phyloP scores from a whole-genome alignment of 371 early-diverging fungal genomes.

The Parasitella parasitica region DNA sequence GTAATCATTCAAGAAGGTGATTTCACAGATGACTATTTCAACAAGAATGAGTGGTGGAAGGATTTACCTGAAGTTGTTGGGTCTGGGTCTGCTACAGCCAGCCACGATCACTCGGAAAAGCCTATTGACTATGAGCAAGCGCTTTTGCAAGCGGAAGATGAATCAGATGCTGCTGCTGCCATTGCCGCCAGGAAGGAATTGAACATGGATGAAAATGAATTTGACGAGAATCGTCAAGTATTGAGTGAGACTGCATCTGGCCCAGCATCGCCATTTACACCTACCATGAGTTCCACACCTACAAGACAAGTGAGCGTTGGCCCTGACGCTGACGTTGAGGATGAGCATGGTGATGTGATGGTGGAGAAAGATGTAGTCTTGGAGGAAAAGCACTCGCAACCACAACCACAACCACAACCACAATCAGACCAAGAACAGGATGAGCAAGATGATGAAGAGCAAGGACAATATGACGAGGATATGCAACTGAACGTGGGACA shows the following conservation, averaged over 20 bases:
- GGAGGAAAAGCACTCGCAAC: no score
- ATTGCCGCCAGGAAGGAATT: slow-evolving; percentile 67
- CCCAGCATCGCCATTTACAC: neutral
- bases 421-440: neutral
- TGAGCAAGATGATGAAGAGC: slow-evolving; percentile 11
- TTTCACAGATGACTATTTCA: slow-evolving; percentile 74
- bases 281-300: neutral
- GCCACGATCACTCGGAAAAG: slow-evolving; percentile 21
- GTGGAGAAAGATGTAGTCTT: neutral
- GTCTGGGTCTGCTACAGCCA: slow-evolving; percentile 13
- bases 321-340: neutral
- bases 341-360: neutral
- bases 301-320: neutral
- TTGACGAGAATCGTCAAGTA: slow-evolving; percentile 43
- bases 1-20: slow-evolving; percentile 83
- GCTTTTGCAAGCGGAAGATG: slow-evolving; percentile 71
- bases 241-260: neutral
- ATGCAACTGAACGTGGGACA: slow-evolving; percentile 55
- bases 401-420: neutral
- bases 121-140: slow-evolving; percentile 64
- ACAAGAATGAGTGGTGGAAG: slow-evolving; percentile 70
- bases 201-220: slow-evolving; percentile 64
- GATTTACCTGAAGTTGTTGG: slow-evolving; percentile 59
- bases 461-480: slow-evolving; percentile 29
- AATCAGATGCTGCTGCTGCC: slow-evolving; percentile 68